Evolutionary conservation across 73 alveolate species (phyloP).

Genomic region (Vitrella brassicaformis): DNA sequence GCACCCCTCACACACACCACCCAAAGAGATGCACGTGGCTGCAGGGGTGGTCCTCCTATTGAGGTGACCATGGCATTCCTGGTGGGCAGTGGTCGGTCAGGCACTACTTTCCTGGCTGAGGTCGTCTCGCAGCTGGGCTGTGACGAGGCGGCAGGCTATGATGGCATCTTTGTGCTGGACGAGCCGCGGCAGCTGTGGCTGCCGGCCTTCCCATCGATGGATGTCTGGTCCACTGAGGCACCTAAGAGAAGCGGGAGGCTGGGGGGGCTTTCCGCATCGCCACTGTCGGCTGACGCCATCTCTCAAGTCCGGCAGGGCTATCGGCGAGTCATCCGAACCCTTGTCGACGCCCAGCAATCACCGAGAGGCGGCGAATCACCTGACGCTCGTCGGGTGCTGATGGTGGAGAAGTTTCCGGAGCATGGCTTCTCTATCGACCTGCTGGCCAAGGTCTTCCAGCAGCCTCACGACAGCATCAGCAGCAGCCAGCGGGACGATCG

Average conservation of each 20-base stretch:
- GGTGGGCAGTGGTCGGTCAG: slow-evolving; percentile 29
- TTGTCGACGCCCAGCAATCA: too few relatives aligned
- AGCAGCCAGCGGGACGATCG: too few relatives aligned
- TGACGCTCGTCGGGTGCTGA: too few relatives aligned
- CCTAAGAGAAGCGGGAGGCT: neutral
- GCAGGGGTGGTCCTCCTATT: neutral
- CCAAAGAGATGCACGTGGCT: neutral
- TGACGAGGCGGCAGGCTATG: neutral
- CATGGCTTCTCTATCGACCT: slow-evolving; percentile 11
- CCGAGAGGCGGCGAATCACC: too few relatives aligned
- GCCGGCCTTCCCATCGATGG: slow-evolving; percentile 9
- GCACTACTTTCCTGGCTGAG: slow-evolving; percentile 15
- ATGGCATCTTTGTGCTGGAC: slow-evolving; percentile 6
- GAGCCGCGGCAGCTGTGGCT: slow-evolving; percentile 41
- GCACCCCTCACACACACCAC: neutral
- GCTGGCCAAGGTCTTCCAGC: slow-evolving; percentile 3
- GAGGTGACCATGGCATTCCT: neutral
- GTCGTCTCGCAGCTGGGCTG: neutral
- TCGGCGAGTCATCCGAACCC: too few relatives aligned
- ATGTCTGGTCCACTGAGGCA: slow-evolving; percentile 14
- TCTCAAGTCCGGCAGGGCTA: too few relatives aligned
- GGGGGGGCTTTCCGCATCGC: too few relatives aligned
- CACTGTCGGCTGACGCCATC: too few relatives aligned
- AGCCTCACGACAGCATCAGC: too few relatives aligned
- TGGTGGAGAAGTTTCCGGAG: slow-evolving; percentile 13